Evolutionary conservation across 176 grass and related monocot genomes (phyloP).

Genomic region (maize (Zea mays)): Zm-B73-REFERENCE-NAM-5.0 NC_050098.1:164144001-164144500

Average conservation of each 20-base stretch:
- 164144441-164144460: conserved; percentile 9
- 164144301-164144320: conserved; percentile 4
- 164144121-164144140: neutral
- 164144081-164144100: neutral
- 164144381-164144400: conserved; percentile 86
- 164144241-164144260: conserved; percentile 23
- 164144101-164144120: neutral
- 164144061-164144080: neutral
- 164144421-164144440: conserved; percentile 97
- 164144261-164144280: neutral
- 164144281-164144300: neutral
- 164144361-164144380: conserved; percentile 89
- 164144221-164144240: neutral
- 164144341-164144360: conserved; percentile 84
- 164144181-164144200: neutral
- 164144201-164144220: neutral
- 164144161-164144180: neutral
- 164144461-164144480: conserved; percentile 18
- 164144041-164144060: conserved; percentile 1
- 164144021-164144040: conserved; percentile 37
- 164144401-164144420: conserved; percentile 92
- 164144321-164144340: conserved; percentile 32
- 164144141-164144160: conserved; percentile 16
- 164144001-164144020: conserved; percentile 91
- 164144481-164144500: conserved; percentile 13